These are phyloP conservation scores for Hemisphaericaspora subhashii DNA, from an alignment of 1,139 yeast genomes.

Conservation along the genomic window DNA sequence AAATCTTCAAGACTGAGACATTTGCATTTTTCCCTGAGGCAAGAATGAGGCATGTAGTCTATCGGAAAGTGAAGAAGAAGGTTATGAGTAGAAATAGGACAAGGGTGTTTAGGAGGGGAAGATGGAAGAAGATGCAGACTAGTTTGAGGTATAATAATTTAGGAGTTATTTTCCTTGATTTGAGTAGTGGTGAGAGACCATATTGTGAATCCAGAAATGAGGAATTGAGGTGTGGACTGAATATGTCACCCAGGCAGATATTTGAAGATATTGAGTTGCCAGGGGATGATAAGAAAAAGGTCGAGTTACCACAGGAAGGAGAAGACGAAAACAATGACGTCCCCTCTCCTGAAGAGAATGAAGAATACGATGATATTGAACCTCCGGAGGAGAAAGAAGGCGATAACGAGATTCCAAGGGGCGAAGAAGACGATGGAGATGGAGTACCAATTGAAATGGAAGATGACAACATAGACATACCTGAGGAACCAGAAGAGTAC, in stretches of 20 bases:
- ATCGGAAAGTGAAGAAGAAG: background rate
- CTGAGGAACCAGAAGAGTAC: too few relatives aligned
- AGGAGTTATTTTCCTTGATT: constrained; percentile 14
- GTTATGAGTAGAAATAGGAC: constrained; percentile 4
- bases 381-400: too few relatives aligned
- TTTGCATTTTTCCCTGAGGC: constrained; percentile 12
- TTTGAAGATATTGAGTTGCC: background rate
- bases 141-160: constrained; percentile 10
- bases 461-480: too few relatives aligned
- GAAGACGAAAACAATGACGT: too few relatives aligned
- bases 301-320: too few relatives aligned
- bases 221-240: constrained; percentile 8
- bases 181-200: constrained; percentile 10
- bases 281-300: constrained; percentile 1
- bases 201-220: constrained; percentile 14
- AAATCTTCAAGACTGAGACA: constrained; percentile 9
- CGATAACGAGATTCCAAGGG: too few relatives aligned
- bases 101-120: constrained; percentile 4
- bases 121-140: constrained; percentile 10
- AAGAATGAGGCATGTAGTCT: constrained; percentile 6
- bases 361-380: too few relatives aligned
- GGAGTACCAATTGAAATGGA: too few relatives aligned
- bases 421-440: too few relatives aligned
- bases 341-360: too few relatives aligned
- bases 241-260: background rate